Conservation (phyloP, 306 rosid species). For the Pterocarpus macrocarpus region DNA sequence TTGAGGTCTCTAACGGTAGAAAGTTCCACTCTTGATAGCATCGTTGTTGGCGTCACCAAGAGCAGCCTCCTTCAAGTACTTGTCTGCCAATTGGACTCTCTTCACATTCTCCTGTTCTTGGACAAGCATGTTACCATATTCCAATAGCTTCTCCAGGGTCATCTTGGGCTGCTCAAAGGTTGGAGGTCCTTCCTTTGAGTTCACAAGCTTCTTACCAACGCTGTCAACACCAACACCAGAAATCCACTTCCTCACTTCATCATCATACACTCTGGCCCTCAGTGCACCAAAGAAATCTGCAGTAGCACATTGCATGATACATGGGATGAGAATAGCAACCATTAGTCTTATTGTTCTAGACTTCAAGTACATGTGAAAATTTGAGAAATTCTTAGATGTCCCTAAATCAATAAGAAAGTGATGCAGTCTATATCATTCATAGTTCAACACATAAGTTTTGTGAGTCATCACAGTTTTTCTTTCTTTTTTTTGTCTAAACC, state of each 20-base stretch:
- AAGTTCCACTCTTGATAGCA: constrained; percentile 60
- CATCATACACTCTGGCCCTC: constrained; percentile 78
- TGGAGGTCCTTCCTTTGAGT: constrained; percentile 81
- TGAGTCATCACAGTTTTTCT: no score
- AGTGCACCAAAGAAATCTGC: constrained; percentile 83
- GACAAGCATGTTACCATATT: constrained; percentile 74
- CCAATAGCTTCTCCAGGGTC: constrained; percentile 61
- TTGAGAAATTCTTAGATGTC: no score
- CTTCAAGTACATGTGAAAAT: no score
- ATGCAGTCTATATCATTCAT: no score
- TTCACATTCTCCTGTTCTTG: constrained; percentile 81
- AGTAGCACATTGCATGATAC: background rate
- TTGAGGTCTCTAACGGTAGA: constrained; percentile 44
- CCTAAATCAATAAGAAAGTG: no score
- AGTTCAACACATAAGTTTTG: no score
- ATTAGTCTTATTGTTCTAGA: no score
- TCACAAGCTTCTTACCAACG: constrained; percentile 73
- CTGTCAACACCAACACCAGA: constrained; percentile 60
- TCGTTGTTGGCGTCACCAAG: constrained; percentile 75
- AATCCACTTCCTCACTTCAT: constrained; percentile 78
- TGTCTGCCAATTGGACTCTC: constrained; percentile 82
- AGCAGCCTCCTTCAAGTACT: constrained; percentile 76
- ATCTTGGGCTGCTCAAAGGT: constrained; percentile 71
- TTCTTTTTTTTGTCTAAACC: no score
- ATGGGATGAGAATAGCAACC: background rate